Evolutionary conservation across 495 filamentous ascomycete genomes (phyloP), one percentile per base, ranked within the genome.

Genomic region (Xylaria cubensis): DNA sequence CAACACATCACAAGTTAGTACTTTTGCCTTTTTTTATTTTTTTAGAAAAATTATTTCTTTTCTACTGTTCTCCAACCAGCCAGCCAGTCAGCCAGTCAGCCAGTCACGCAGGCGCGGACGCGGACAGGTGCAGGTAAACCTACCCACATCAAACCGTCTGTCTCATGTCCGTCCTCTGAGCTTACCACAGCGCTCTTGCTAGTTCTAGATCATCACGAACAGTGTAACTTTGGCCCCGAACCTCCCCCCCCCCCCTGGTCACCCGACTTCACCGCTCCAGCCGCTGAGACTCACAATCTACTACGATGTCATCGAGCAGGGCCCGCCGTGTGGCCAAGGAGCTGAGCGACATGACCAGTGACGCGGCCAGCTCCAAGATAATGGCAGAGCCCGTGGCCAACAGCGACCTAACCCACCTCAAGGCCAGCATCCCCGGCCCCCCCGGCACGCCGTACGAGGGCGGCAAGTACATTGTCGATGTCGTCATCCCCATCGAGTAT

Each of bases 391-490:
- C 92, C 0, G 79, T 90, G 67, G 88, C 91, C 73, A 82, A 82
- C 44, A 83, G 91, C 46, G 92, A 97, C 84, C 84, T 98, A 56
- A 94, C 92, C 50, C 93, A 97, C 77, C 87, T 99, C 21, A 89
- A 89, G 70, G 97, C 95, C 21, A 88, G 90, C 44, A 97, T 99
- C 76, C 87, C 86, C 53, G 96, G 96, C 0, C 96, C 97, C 1
- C 94, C 95, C 24, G 94, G 94, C 70, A 97, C 95, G 9, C 95
- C 96, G 1, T 99, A 99, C 78, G 94, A 96, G 78, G 95, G 94
- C 41, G 96, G 95, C 34, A 91, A 85, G 36, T 99, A 90, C 79
- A 81, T 86, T 32, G 89, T 99, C 71, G 94, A 97, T 78, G 94
- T 99, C 77, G 86, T 86, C 74, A 94, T 99, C 58, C 94, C 95